Conservation (phyloP, 108 stramenopile species). For the Aurantiochytrium sp. region DNA sequence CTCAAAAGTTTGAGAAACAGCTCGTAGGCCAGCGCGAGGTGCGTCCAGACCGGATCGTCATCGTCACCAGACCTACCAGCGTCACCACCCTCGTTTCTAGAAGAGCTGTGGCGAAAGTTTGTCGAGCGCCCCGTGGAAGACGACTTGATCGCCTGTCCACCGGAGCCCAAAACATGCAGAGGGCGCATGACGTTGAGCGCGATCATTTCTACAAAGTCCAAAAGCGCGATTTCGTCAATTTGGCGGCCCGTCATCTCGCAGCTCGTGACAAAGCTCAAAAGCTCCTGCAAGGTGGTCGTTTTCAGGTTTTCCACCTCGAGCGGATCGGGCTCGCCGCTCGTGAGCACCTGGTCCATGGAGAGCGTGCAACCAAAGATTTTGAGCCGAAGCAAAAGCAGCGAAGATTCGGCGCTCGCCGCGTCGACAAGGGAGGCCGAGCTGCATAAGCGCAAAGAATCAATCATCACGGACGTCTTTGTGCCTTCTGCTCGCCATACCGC, state of each 20-base stretch:
- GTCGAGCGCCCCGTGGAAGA: neutral
- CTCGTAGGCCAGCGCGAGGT: conserved; percentile 34
- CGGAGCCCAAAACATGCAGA: neutral
- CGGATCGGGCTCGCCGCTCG: neutral
- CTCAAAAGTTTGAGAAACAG: conserved; percentile 29
- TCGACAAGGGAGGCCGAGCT: neutral
- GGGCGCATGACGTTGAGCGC: neutral
- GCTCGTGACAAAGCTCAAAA: neutral
- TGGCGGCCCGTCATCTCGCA: neutral
- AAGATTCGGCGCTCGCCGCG: neutral
- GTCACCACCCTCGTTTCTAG: no score
- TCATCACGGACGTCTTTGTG: neutral
- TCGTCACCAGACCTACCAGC: no score
- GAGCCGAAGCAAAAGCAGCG: neutral
- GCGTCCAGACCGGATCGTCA: conserved; percentile 21
- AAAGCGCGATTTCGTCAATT: neutral
- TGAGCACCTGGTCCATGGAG: neutral
- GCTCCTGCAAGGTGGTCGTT: neutral
- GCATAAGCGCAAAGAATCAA: neutral
- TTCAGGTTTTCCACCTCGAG: neutral
- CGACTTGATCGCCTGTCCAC: neutral
- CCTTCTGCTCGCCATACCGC: neutral
- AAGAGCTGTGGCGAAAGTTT: no score
- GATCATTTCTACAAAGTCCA: neutral
- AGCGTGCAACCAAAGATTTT: neutral